These are phyloP conservation scores for Tympanopsis confertula DNA, from an alignment of 2,329 filamentous ascomycete species.

Conservation along the genomic window DNA sequence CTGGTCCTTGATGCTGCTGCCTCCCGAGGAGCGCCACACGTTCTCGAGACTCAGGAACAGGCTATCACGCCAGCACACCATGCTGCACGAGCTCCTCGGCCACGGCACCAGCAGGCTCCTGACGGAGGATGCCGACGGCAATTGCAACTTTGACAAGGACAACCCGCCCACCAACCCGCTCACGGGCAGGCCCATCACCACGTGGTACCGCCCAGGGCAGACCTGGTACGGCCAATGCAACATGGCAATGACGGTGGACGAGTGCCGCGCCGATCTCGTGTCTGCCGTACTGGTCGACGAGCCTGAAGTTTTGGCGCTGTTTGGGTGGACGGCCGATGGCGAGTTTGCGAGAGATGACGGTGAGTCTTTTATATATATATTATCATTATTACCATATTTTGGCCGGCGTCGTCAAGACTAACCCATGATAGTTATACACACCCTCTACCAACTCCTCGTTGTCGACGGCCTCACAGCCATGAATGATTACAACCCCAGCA, in stretches of 20 bases:
- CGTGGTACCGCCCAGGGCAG: slow-evolving; percentile 50
- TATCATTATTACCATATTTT: slow-evolving; percentile 2
- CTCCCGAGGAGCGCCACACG: slow-evolving; percentile 21
- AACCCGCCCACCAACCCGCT: slow-evolving; percentile 45
- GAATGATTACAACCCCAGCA: slow-evolving; percentile 18
- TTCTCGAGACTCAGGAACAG: slow-evolving; percentile 54
- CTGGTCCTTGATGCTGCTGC: background rate
- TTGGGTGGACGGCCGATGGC: slow-evolving; percentile 22
- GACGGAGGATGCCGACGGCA: slow-evolving; percentile 34
- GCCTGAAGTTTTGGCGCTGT: slow-evolving; percentile 25
- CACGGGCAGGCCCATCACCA: slow-evolving; percentile 35
- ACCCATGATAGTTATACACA: slow-evolving; percentile 19
- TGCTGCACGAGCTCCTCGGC: slow-evolving; percentile 56
- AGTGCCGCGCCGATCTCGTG: slow-evolving; percentile 32
- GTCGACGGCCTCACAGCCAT: slow-evolving; percentile 26
- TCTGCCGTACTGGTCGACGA: slow-evolving; percentile 30
- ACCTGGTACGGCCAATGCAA: slow-evolving; percentile 52
- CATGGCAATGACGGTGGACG: slow-evolving; percentile 48
- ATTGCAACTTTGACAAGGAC: slow-evolving; percentile 49
- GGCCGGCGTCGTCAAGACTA: slow-evolving; percentile 1
- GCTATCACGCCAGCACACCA: slow-evolving; percentile 55
- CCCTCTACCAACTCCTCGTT: slow-evolving; percentile 26
- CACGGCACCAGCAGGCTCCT: slow-evolving; percentile 55
- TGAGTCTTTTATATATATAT: slow-evolving; percentile 9
- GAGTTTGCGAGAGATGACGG: slow-evolving; percentile 24